Base-by-base conservation (phyloP, 148 eudicot species). In the Pouteria glomerata region DNA sequence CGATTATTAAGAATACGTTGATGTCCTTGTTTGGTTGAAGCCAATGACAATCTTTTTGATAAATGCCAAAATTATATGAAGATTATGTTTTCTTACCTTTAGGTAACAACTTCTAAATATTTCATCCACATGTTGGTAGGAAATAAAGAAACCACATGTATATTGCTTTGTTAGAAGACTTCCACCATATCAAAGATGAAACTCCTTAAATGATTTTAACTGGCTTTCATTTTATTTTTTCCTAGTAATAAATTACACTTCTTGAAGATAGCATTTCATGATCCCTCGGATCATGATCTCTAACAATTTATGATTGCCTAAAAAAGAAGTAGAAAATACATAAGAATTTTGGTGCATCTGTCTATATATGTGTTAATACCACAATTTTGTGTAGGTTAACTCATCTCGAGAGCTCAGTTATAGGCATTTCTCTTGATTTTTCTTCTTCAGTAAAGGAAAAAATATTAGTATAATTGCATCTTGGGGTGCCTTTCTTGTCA, bases 401-500 rank as follows among this genome's bases (percentile, higher is more conserved):
- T 86, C 88, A 47, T n/a, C 85, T 79, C 59, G 96, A 84, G 71
- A 77, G 68, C 62, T 91, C 98, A 73, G 68, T 79, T 65, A 65
- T 95, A 44, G 98, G 97, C 68, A 86, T 95, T 59, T 81, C 79
- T 42, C 88, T 95, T 52, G 77, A 82, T 55, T 76, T 91, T 6
- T 73, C 83, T 73, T 82, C 96, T 27, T 4, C 42, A 3, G 42
- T 58, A 16, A 67, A 77, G 1, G 83, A 80, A 75, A 79, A 64
- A 30, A 74, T 18, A 63, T 81, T 84, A 55, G 72, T 88, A 26
- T 95, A 62, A 93, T 95, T 74, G 92, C 97, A 48, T 85, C 96
- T 3, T 69, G 73, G 18, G 91, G 94, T 56, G 15, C 90, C 47
- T 70, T 88, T 78, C 82, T 83, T 35, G 79, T 92, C 61, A 84